Evolutionary conservation across 2,329 filamentous ascomycete genomes (phyloP).

Genomic region (Fusarium sp.): DNA sequence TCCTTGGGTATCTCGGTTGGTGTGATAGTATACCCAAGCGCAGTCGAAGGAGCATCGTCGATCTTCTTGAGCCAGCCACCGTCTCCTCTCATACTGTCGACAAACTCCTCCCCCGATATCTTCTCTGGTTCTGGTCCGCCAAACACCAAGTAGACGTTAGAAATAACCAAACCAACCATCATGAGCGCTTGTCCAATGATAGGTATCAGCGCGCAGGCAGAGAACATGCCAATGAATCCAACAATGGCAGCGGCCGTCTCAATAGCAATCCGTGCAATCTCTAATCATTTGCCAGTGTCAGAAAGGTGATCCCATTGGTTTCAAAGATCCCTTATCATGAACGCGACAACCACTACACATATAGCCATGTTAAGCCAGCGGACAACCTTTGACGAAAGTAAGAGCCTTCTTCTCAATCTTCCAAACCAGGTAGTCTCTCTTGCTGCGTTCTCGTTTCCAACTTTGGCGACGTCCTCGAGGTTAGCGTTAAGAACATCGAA

Average conservation of each 20-base stretch:
- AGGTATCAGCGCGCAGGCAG: not conserved
- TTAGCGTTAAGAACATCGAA: not conserved
- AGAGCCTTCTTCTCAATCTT: not conserved
- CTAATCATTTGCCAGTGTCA: not conserved
- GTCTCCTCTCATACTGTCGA: not conserved
- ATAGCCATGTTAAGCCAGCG: not conserved
- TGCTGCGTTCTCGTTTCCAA: not conserved
- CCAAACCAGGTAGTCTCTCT: not conserved
- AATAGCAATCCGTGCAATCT: not conserved
- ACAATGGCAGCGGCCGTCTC: not conserved
- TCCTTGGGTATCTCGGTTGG: not conserved
- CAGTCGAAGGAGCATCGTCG: not conserved
- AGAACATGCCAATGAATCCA: not conserved
- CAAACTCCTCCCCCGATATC: not conserved
- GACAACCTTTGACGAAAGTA: not conserved
- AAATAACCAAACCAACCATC: not conserved
- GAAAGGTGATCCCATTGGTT: not conserved
- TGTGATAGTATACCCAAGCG: not conserved
- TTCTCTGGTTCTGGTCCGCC: not conserved
- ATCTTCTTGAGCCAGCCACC: not conserved
- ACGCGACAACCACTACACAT: not conserved
- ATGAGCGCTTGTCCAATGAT: not conserved
- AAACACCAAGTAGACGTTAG: not conserved
- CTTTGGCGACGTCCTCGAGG: fast-evolving
- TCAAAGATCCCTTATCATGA: not conserved